Evolutionary conservation across 306 rosid species (phyloP).

Genomic region (barrel medic (Medicago truncatula)): MtrunA17r5.0-ANR NC_053045.1:44712001-44712500

Average conservation of each 20-base stretch:
- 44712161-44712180: slow-evolving; percentile 85
- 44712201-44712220: background rate
- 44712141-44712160: slow-evolving; percentile 56
- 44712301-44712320: background rate
- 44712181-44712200: slow-evolving; percentile 44
- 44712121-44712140: no score
- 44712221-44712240: background rate
- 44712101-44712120: no score
- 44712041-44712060: no score
- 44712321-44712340: no score
- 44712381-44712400: background rate
- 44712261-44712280: background rate
- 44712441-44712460: background rate
- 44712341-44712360: no score
- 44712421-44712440: background rate
- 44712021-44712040: no score
- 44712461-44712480: background rate
- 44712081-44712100: no score
- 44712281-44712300: no score
- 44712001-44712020: no score
- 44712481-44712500: slow-evolving; percentile 5
- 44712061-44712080: no score
- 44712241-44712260: background rate
- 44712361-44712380: background rate
- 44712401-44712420: background rate